Conservation (phyloP, 306 rosid species). For the Canavalia gladiata region DNA sequence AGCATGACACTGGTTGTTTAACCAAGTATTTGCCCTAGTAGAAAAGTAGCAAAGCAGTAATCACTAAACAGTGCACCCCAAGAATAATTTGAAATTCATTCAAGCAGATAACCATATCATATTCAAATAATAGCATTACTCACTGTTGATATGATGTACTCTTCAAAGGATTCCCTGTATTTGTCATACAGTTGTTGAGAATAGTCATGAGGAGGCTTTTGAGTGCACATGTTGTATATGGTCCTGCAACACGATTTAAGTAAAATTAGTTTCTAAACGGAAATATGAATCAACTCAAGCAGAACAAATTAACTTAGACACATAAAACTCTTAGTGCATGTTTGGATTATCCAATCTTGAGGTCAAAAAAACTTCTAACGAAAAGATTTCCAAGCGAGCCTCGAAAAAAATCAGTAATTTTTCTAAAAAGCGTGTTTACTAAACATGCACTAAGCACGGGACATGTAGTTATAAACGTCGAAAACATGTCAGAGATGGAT, state of each 20-base stretch:
- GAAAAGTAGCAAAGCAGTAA: slow-evolving; percentile 7
- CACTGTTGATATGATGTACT: slow-evolving; percentile 65
- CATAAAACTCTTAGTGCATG: not conserved
- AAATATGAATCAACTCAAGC: slow-evolving; percentile 19
- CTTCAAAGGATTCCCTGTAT: slow-evolving; percentile 71
- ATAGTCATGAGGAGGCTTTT: slow-evolving; percentile 80
- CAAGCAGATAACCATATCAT: slow-evolving; percentile 5
- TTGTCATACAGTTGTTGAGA: slow-evolving; percentile 82
- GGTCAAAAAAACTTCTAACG: not conserved
- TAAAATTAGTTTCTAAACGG: slow-evolving; percentile 22
- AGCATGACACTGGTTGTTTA: not conserved
- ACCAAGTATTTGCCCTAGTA: slow-evolving; percentile 13
- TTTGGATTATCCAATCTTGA: not conserved
- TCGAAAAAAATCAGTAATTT: not conserved
- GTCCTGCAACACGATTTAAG: slow-evolving; percentile 62
- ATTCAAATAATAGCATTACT: slow-evolving; percentile 33
- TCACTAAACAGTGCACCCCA: slow-evolving; percentile 14
- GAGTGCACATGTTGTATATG: slow-evolving; percentile 85
- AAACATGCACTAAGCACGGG: not conserved
- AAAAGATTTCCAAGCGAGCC: not conserved
- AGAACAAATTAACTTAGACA: not conserved
- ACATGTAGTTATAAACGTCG: not conserved
- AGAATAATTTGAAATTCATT: not conserved
- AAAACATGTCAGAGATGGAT: slow-evolving; percentile 36
- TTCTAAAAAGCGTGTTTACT: not conserved